Evolutionary conservation across 345 rosid species (phyloP).

Genomic region (Laguncularia racemosa): DNA sequence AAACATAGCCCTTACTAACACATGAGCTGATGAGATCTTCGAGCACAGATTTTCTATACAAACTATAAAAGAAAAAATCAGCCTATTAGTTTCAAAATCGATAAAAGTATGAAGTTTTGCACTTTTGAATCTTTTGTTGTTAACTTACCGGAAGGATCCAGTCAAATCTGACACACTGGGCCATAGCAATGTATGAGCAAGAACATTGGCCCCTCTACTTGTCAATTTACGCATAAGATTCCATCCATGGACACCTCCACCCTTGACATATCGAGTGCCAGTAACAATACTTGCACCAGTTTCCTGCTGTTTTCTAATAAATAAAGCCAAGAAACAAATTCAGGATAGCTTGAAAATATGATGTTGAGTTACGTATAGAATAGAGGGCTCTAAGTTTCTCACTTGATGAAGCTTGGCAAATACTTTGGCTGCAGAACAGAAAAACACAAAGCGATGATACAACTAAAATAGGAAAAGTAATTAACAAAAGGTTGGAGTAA

Average conservation of each 20-base stretch:
- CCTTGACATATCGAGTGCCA: constrained; percentile 83
- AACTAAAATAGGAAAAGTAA: not conserved
- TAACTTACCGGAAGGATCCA: constrained; percentile 78
- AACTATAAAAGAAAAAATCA: constrained; percentile 32
- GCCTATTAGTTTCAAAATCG: constrained; percentile 9
- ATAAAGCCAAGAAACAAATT: constrained; percentile 1
- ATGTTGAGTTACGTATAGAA: not conserved
- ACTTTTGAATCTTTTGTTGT: not conserved
- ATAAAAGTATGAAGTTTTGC: not conserved
- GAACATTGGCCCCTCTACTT: constrained; percentile 96
- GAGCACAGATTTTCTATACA: constrained; percentile 73
- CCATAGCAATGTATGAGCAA: constrained; percentile 93
- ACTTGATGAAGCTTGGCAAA: constrained; percentile 90
- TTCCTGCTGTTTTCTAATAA: constrained; percentile 73
- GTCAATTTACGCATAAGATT: constrained; percentile 95
- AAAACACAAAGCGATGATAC: not conserved
- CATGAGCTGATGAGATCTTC: constrained; percentile 76
- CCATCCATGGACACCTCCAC: constrained; percentile 97
- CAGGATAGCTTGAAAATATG: constrained; percentile 8
- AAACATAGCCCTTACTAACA: constrained; percentile 93
- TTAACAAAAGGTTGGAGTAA: not conserved
- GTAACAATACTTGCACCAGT: constrained; percentile 91
- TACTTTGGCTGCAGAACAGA: constrained; percentile 81
- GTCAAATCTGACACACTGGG: constrained; percentile 97
- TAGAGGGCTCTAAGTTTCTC: constrained; percentile 18